Percentiles rank a stretch among this genome's conserved stretches.
Evolutionary conservation across 1,139 yeast species (phyloP).

Genomic region (Sugiyamaella sp.): DNA sequence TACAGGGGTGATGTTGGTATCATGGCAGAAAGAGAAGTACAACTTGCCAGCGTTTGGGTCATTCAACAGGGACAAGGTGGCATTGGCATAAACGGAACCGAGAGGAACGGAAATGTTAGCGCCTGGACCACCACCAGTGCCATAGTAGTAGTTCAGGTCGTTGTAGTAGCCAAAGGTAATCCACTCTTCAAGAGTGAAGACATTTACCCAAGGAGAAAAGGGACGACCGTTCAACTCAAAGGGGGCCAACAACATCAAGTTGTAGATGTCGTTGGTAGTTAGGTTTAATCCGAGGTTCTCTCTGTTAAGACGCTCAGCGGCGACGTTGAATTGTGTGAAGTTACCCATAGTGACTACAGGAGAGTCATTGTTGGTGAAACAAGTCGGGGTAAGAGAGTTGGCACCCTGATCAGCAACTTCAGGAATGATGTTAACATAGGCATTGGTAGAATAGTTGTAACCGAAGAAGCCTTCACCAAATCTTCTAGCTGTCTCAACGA

Average conservation of each 20-base stretch:
- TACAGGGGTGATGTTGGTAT: slow-evolving; percentile 56
- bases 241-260: slow-evolving; percentile 56
- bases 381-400: slow-evolving; percentile 46
- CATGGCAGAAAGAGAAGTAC: slow-evolving; percentile 59
- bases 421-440: slow-evolving; percentile 44
- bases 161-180: slow-evolving; percentile 49
- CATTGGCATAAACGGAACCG: slow-evolving; percentile 56
- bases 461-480: slow-evolving; percentile 50
- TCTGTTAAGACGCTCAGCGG: slow-evolving; percentile 46
- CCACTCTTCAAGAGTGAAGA: slow-evolving; percentile 61
- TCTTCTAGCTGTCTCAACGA: slow-evolving; percentile 46
- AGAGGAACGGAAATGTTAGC: slow-evolving; percentile 47
- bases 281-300: slow-evolving; percentile 51
- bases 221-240: slow-evolving; percentile 61
- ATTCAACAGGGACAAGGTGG: slow-evolving; percentile 49
- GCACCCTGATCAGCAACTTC: slow-evolving; percentile 47
- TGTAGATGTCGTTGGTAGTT: slow-evolving; percentile 48
- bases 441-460: slow-evolving; percentile 42
- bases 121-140: slow-evolving; percentile 55
- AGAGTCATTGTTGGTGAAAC: slow-evolving; percentile 46
- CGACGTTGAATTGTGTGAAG: slow-evolving; percentile 42
- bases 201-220: slow-evolving; percentile 55
- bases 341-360: slow-evolving; percentile 12
- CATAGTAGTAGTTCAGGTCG: slow-evolving; percentile 55
- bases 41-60: slow-evolving; percentile 43